These are phyloP conservation scores for Ogataea populi-albae DNA, from an alignment of 805 yeast species.

Conservation along the genomic window DNA sequence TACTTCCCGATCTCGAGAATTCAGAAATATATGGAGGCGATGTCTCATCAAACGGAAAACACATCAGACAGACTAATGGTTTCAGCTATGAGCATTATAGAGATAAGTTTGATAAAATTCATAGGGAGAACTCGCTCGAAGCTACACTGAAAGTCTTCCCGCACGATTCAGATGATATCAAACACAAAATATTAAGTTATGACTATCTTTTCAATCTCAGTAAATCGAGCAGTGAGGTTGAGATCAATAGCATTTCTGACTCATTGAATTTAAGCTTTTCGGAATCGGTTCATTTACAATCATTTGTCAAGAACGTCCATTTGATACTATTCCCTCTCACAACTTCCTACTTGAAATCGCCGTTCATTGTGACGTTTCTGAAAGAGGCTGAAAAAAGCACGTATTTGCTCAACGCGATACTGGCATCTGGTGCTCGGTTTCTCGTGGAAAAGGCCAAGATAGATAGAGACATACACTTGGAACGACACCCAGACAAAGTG, in stretches of 20 bases:
- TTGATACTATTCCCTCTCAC: slow-evolving; percentile 28
- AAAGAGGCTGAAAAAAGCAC: slow-evolving; percentile 41
- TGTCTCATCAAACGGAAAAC: too few species aligned
- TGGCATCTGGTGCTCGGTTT: slow-evolving; percentile 68
- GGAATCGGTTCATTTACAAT: slow-evolving; percentile 25
- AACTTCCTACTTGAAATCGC: slow-evolving; percentile 26
- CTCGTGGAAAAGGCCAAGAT: slow-evolving; percentile 26
- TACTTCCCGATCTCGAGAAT: slow-evolving; percentile 13
- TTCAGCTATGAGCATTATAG: too few species aligned
- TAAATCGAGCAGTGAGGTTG: slow-evolving; percentile 16
- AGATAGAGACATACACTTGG: slow-evolving; percentile 16
- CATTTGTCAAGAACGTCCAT: slow-evolving; percentile 30
- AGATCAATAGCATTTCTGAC: slow-evolving; percentile 18
- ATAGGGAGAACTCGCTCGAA: background rate
- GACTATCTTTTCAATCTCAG: slow-evolving; percentile 22
- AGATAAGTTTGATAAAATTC: too few species aligned
- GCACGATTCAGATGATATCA: background rate
- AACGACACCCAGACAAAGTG: slow-evolving; percentile 3
- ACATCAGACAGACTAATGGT: too few species aligned
- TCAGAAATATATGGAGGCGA: too few species aligned
- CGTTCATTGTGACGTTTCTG: slow-evolving; percentile 26
- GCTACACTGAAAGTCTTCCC: too few species aligned
- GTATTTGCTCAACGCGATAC: slow-evolving; percentile 60
- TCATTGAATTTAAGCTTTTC: slow-evolving; percentile 21
- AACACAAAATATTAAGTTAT: slow-evolving; percentile 9